These are phyloP conservation scores for Amanita molliuscula DNA, from an alignment of 768 basidiomycete species.

Conservation along the genomic window DNA sequence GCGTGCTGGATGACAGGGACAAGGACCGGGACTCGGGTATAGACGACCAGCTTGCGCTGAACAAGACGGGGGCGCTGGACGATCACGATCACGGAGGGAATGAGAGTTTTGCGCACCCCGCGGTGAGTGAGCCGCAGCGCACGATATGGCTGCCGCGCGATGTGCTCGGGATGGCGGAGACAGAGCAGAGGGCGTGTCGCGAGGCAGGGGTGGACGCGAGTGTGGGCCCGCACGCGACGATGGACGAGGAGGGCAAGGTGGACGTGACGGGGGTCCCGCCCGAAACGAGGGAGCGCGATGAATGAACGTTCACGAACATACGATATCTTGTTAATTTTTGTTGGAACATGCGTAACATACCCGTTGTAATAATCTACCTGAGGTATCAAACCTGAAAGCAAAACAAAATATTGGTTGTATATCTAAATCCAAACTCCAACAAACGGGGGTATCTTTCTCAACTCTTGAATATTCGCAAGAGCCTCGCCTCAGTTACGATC, in stretches of 20 bases:
- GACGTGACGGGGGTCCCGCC: constrained; percentile 25
- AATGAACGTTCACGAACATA: neutral
- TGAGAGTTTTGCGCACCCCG: constrained; percentile 82
- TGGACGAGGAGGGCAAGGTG: constrained; percentile 26
- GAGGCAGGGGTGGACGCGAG: constrained; percentile 46
- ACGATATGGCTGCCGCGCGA: constrained; percentile 84
- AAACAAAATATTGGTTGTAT: neutral
- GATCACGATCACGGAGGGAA: constrained; percentile 17
- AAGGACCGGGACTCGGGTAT: too few species aligned
- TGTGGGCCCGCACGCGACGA: constrained; percentile 18
- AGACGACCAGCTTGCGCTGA: constrained; percentile 14
- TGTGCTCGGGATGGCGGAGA: constrained; percentile 46
- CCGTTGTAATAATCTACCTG: neutral
- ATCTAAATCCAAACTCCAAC: neutral
- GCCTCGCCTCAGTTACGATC: constrained; percentile 72
- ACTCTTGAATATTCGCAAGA: constrained; percentile 66
- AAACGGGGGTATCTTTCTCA: constrained; percentile 12
- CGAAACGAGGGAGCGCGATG: constrained; percentile 12
- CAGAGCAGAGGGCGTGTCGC: constrained; percentile 52
- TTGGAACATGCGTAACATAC: too few species aligned
- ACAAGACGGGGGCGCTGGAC: constrained; percentile 18
- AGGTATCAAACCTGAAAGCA: too few species aligned
- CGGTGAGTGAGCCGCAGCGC: constrained; percentile 60
- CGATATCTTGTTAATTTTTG: too few species aligned
- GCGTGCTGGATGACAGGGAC: neutral